These are phyloP conservation scores for Fistulinella prunicolor DNA, from an alignment of 768 basidiomycete genomes.

Conservation along the genomic window DNA sequence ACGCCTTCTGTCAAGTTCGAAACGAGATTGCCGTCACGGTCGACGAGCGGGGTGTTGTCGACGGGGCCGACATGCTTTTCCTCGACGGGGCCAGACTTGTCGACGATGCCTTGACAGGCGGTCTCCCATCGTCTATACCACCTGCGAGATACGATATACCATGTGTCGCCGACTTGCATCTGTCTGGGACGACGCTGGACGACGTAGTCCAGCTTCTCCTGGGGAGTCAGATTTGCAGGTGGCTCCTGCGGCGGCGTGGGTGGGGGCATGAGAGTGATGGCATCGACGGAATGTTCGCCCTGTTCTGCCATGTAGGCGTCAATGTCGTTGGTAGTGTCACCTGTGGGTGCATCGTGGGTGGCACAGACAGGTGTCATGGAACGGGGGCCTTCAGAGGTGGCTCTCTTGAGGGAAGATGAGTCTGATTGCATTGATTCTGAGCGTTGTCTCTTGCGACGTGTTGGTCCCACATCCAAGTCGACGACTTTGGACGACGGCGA, in stretches of 20 bases:
- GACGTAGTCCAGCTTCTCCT: slow-evolving; percentile 52
- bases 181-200: slow-evolving; percentile 41
- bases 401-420: slow-evolving; percentile 75
- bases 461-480: slow-evolving; percentile 33
- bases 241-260: slow-evolving; percentile 25
- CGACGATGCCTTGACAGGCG: slow-evolving; percentile 64
- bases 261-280: slow-evolving; percentile 23
- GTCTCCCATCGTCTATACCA: slow-evolving; percentile 80
- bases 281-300: slow-evolving; percentile 36
- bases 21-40: slow-evolving; percentile 45
- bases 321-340: slow-evolving; percentile 52
- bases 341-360: slow-evolving; percentile 21
- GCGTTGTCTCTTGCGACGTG: slow-evolving; percentile 65
- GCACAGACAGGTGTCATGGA: slow-evolving; percentile 36
- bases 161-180: slow-evolving; percentile 67
- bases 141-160: slow-evolving; percentile 67
- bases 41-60: slow-evolving; percentile 67
- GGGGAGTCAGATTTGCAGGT: slow-evolving; percentile 31
- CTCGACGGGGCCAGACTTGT: slow-evolving; percentile 62
- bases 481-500: slow-evolving; percentile 43
- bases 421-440: slow-evolving; percentile 75
- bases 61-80: slow-evolving; percentile 71
- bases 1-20: slow-evolving; percentile 54
- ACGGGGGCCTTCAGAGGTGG: slow-evolving; percentile 64
- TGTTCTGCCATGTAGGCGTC: slow-evolving; percentile 68